Evolutionary conservation across 2,329 filamentous ascomycete species (phyloP).

Genomic region (Monilinia polystroma): DNA sequence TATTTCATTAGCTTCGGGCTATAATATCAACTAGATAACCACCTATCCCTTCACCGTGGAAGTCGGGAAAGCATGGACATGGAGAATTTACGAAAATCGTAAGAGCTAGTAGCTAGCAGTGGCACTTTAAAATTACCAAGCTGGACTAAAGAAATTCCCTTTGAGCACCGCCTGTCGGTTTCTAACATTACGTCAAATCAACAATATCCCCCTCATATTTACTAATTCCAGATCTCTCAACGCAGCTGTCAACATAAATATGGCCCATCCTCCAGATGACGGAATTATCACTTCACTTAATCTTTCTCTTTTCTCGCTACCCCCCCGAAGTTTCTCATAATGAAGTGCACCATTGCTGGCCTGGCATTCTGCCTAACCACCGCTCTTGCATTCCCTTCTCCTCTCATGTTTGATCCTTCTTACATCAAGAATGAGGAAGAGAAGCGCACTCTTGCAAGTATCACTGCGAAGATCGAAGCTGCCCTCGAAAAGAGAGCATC

Average conservation of each 20-base stretch:
- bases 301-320: not conserved
- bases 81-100: no score
- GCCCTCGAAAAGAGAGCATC: conserved; percentile 22
- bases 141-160: not conserved
- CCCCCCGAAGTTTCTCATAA: conserved; percentile 1
- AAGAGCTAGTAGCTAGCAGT: not conserved
- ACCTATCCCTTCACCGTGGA: not conserved
- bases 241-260: not conserved
- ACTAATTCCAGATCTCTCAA: not conserved
- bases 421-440: conserved; percentile 27
- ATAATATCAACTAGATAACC: not conserved
- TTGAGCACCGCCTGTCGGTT: not conserved
- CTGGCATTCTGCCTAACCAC: conserved; percentile 23
- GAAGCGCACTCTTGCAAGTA: conserved; percentile 26
- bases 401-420: conserved; percentile 28
- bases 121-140: not conserved
- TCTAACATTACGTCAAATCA: not conserved
- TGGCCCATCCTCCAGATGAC: not conserved
- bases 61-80: not conserved
- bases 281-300: not conserved
- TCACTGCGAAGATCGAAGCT: conserved; percentile 28
- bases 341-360: conserved; percentile 26
- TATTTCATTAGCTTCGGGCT: no score
- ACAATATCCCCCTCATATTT: no score
- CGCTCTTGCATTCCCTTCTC: conserved; percentile 29